Evolutionary conservation across 768 basidiomycete species (phyloP), one percentile per base, ranked within the genome.

Genomic region (Lactifluus subvellereus): DNA sequence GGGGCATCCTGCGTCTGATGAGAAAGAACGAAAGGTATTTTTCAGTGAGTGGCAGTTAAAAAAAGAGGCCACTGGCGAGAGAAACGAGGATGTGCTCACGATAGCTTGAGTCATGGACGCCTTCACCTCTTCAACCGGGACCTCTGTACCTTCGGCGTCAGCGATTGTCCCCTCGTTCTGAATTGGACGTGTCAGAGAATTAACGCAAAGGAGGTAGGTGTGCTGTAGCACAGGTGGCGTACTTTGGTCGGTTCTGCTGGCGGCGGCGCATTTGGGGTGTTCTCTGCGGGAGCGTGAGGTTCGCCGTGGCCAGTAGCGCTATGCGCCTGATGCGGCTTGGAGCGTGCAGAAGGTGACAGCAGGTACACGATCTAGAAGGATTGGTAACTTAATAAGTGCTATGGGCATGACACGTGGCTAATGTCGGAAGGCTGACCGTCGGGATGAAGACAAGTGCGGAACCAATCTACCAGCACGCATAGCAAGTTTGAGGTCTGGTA

Each of bases 231-330:
- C 22, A 43, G 37, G 16, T 6, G 59, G 14, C 51, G 13, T 40
- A 66, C 63, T 20, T 59, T 33, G 20, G 35, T 60, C 38, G 54
- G 49, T 6, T 58, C 53, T 59, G 35, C 22, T 6, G 48, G 48
- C 10, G 49, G 53, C 32, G 47, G 35, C 76, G 66, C 78, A 77
- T 57, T 79, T 79, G 72, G 81, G 76, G 64, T 80, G 59, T 80
- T 69, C 66, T 82, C 80, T 65, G 77, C 78, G 65, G 78, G 77
- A 49, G 77, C 77, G 66, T 77, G 78, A 69, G 83, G 79, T 69
- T 79, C 79, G 64, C 78, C 81, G 69, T 83, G 82, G 58, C 82
- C 78, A 63, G 81, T 77, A 54, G 81, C 80, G 71, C 79, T 80
- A 73, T 82, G 83, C 22, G 80, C 80, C 16, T 64, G 35, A 40